Percentiles rank a stretch among this genome's conserved stretches.
phyloP scores from a whole-genome alignment of 768 basidiomycete genomes.

The Pleurotus tuoliensis region DNA sequence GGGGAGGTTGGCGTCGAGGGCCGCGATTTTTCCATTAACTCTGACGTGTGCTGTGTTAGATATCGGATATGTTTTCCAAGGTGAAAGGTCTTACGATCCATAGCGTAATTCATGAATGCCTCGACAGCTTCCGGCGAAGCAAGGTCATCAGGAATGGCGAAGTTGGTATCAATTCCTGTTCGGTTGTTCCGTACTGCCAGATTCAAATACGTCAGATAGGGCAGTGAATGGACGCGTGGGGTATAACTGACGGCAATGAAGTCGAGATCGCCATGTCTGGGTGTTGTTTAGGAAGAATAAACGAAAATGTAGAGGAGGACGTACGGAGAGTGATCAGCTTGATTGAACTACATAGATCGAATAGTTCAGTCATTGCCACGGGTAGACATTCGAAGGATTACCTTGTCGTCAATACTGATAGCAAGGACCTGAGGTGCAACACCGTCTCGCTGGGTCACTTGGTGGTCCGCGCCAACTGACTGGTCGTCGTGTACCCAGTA shows the following conservation, averaged over 20 bases:
- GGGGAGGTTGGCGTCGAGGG: neutral
- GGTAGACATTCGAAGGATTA: neutral
- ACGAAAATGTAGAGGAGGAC: neutral
- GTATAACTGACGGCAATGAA: neutral
- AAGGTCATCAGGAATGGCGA: conserved; percentile 3
- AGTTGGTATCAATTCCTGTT: conserved; percentile 1
- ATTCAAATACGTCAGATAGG: neutral
- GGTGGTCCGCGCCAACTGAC: conserved; percentile 26
- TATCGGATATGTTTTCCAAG: neutral
- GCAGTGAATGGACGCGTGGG: neutral
- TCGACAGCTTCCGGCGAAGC: neutral
- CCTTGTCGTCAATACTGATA: conserved; percentile 27
- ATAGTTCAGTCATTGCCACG: too few species aligned
- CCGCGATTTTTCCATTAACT: neutral
- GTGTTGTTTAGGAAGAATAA: too few species aligned
- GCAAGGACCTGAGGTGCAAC: conserved; percentile 24
- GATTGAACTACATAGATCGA: neutral
- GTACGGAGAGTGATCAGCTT: neutral
- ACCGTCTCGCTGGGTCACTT: conserved; percentile 22
- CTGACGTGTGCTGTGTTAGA: neutral
- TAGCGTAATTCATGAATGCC: neutral
- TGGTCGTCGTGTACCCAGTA: conserved; percentile 41
- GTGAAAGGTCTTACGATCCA: neutral
- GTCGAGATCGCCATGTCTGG: neutral
- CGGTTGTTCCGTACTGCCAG: neutral